phyloP scores from a whole-genome alignment of 148 eudicot species.

The Gaultheria prostrata region DNA sequence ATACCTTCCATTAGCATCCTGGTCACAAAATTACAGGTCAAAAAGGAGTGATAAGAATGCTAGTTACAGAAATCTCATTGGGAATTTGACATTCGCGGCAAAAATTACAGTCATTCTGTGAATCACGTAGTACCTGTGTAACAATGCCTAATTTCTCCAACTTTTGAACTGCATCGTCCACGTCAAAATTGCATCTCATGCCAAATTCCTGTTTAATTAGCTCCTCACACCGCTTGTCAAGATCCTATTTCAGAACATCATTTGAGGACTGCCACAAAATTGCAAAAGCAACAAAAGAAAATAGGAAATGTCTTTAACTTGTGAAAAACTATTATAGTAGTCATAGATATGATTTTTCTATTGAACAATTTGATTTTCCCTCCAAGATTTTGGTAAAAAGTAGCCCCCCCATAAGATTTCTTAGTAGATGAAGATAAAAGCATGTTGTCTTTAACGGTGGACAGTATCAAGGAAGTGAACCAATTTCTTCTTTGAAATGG shows the following conservation, averaged over 20 bases:
- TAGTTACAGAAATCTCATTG: background rate
- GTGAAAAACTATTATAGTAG: background rate
- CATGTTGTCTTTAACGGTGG: background rate
- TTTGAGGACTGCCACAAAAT: background rate
- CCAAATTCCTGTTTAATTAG: conserved; percentile 85
- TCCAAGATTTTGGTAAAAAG: background rate
- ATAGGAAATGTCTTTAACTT: background rate
- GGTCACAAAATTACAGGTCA: background rate
- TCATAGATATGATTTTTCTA: too few species aligned
- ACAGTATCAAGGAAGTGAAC: background rate
- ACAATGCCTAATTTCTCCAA: conserved; percentile 89
- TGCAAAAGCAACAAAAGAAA: background rate
- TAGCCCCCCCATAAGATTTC: background rate
- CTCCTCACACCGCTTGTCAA: conserved; percentile 78
- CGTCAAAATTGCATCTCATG: conserved; percentile 80
- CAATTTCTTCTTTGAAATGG: background rate
- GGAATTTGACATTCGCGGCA: background rate
- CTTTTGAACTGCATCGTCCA: conserved; percentile 87
- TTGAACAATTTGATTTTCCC: background rate
- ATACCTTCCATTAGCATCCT: conserved; percentile 81
- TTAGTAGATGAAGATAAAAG: background rate
- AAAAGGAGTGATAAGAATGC: background rate
- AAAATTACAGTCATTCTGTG: background rate
- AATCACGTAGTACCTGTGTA: conserved; percentile 57
- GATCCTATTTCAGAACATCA: conserved; percentile 54